phyloP scores from a whole-genome alignment of 352 stramenopile genomes.

The Phytophthora colocasiae region DNA sequence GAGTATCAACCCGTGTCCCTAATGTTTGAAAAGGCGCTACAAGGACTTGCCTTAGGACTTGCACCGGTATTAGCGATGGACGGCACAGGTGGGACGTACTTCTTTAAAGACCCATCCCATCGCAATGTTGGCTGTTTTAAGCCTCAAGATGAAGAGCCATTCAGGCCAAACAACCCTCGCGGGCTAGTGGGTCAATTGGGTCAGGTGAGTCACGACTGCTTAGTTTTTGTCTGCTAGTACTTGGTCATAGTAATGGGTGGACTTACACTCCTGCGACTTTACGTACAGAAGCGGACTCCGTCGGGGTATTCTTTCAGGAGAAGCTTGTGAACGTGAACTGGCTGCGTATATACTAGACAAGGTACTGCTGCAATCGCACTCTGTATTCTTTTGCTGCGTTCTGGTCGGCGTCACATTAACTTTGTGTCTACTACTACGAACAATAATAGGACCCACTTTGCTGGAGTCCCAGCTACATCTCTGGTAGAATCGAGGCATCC shows the following conservation, averaged over 20 bases:
- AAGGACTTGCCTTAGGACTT: conserved; percentile 91
- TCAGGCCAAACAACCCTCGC: conserved; percentile 97
- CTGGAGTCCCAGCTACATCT: conserved; percentile 77
- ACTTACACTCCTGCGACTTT: not conserved
- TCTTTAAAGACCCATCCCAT: conserved; percentile 95
- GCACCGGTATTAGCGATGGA: conserved; percentile 95
- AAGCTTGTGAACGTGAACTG: conserved; percentile 97
- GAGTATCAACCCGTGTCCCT: not conserved
- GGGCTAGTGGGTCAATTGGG: conserved; percentile 88
- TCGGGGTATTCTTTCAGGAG: conserved; percentile 94
- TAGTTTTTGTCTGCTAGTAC: not conserved
- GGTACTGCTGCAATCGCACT: conserved; percentile 24
- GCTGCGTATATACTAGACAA: conserved; percentile 97
- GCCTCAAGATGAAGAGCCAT: conserved; percentile 98
- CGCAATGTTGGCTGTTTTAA: conserved; percentile 98
- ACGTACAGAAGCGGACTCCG: conserved; percentile 78
- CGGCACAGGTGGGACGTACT: conserved; percentile 98
- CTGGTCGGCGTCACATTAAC: not conserved
- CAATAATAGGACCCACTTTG: conserved; percentile 82
- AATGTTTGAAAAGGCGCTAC: conserved; percentile 62
- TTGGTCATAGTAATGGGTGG: not conserved
- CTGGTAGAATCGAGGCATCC: conserved; percentile 79
- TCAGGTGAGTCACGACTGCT: conserved; percentile 43
- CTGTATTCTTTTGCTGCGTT: conserved; percentile 1
- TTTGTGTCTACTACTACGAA: conserved; percentile 29